Percentiles rank a stretch among this genome's conserved stretches.
Conservation (phyloP, 805 yeast genomes). For the Saccharomyces mikatae region DNA sequence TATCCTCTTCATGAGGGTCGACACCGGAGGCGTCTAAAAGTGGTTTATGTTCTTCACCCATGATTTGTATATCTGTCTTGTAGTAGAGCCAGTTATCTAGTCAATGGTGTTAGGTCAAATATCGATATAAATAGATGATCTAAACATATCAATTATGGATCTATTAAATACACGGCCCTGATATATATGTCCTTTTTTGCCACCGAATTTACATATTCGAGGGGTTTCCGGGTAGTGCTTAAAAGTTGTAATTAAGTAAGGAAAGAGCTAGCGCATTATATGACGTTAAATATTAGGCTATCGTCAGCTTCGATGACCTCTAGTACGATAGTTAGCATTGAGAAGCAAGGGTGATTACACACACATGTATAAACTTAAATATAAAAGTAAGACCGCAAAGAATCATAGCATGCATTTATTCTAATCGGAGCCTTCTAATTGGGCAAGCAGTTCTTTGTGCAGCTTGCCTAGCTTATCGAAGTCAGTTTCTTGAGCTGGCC, state of each 20-base stretch:
- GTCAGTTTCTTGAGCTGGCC: constrained; percentile 86
- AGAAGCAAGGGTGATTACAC: neutral
- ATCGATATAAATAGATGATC: neutral
- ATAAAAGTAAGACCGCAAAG: neutral
- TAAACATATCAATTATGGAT: neutral
- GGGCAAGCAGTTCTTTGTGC: constrained; percentile 51
- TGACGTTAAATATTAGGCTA: neutral
- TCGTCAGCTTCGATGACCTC: neutral
- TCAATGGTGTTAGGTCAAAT: neutral
- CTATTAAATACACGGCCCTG: neutral
- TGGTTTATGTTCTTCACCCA: constrained; percentile 36
- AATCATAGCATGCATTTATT: neutral
- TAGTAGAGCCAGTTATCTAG: neutral
- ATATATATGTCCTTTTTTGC: neutral
- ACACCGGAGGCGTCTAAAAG: constrained; percentile 64
- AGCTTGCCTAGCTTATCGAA: constrained; percentile 60
- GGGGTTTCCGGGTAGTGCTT: neutral
- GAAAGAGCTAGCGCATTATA: neutral
- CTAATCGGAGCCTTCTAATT: constrained; percentile 25
- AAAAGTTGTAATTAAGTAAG: neutral
- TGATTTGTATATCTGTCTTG: constrained; percentile 6
- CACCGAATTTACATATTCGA: neutral
- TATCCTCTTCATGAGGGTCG: constrained; percentile 47
- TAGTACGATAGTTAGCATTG: neutral
- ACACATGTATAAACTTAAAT: neutral